Conservation (phyloP, 352 stramenopile species). For the Globisporangium nagaii region DNA sequence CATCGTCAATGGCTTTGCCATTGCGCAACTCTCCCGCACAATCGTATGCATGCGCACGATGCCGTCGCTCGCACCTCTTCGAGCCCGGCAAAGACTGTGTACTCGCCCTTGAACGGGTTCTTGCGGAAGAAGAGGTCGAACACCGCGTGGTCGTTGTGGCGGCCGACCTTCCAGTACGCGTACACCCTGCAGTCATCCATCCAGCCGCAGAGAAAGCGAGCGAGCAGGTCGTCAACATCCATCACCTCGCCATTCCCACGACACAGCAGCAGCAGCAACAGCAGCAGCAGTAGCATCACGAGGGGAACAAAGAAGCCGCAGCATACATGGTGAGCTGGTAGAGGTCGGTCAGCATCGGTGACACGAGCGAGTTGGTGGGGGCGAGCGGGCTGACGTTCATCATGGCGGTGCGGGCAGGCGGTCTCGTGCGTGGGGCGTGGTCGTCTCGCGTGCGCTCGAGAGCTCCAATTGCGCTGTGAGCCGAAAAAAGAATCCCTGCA, state of each 20-base stretch:
- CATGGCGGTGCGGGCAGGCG: constrained; percentile 3
- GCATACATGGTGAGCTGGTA: constrained; percentile 95
- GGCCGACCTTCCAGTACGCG: constrained; percentile 96
- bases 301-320: no score
- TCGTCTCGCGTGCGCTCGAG: neutral
- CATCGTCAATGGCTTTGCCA: neutral
- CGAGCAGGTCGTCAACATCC: constrained; percentile 5
- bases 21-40: neutral
- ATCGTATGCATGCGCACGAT: no score
- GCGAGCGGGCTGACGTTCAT: constrained; percentile 40
- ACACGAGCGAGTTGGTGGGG: constrained; percentile 93
- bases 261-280: no score
- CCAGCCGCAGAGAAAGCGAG: neutral
- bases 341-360: constrained; percentile 96
- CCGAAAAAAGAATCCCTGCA: constrained; percentile 9
- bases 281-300: no score
- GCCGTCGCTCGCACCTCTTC: constrained; percentile 59
- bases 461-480: constrained; percentile 9
- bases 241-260: neutral
- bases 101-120: constrained; percentile 98
- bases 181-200: constrained; percentile 92
- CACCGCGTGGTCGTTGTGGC: constrained; percentile 90
- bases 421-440: neutral
- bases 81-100: constrained; percentile 92
- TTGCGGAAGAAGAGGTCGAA: constrained; percentile 99